Evolutionary conservation across 345 rosid species (phyloP).

Genomic region (Hirschfeldia incana): DNA sequence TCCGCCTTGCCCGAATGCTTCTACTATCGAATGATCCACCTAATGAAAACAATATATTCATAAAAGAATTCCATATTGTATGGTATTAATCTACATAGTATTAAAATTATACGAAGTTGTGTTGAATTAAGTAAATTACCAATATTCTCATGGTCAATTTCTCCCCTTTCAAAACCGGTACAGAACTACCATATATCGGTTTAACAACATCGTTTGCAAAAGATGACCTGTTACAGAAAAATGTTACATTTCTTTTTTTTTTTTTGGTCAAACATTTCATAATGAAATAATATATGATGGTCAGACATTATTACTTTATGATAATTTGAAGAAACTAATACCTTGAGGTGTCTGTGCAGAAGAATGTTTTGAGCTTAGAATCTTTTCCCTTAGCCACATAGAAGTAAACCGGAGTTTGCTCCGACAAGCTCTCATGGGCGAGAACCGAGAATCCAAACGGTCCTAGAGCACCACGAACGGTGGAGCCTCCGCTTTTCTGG

Average conservation of each 20-base stretch:
- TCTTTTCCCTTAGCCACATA: constrained; percentile 58
- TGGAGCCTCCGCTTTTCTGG: constrained; percentile 50
- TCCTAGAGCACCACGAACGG: constrained; percentile 71
- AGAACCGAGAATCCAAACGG: constrained; percentile 90
- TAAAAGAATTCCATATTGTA: background rate
- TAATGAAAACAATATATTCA: constrained; percentile 3
- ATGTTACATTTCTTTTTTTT: too few relatives aligned
- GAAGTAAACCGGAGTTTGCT: constrained; percentile 90
- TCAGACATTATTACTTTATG: background rate
- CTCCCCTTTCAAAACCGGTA: constrained; percentile 73
- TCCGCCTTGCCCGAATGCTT: constrained; percentile 86
- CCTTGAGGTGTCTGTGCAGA: constrained; percentile 82
- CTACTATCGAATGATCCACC: constrained; percentile 97
- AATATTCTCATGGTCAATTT: constrained; percentile 64
- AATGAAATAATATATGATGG: background rate
- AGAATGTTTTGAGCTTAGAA: constrained; percentile 61
- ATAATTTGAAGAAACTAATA: constrained; percentile 16
- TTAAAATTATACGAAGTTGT: background rate
- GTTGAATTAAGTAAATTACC: constrained; percentile 42
- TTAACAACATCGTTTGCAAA: constrained; percentile 62
- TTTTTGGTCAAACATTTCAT: too few relatives aligned
- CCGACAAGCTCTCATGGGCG: constrained; percentile 56
- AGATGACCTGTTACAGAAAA: constrained; percentile 58
- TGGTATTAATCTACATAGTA: background rate
- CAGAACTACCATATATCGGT: constrained; percentile 57